These are phyloP conservation scores for Colletotrichum liriopes DNA, from an alignment of 2,329 filamentous ascomycete genomes.

Conservation along the genomic window DNA sequence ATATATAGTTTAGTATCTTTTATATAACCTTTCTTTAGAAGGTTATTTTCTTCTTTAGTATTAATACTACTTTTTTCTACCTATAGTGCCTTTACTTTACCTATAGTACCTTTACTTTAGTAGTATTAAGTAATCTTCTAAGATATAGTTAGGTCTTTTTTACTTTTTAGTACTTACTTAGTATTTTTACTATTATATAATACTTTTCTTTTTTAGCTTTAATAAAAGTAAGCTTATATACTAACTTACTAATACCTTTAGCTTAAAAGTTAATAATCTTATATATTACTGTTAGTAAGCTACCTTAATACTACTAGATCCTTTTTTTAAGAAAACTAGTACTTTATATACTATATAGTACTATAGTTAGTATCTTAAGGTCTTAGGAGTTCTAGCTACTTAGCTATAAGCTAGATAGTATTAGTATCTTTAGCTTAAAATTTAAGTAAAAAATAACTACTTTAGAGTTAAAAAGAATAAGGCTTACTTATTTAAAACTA, in stretches of 20 bases:
- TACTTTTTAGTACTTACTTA: too few relatives aligned
- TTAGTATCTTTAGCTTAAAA: background rate
- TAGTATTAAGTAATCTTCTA: too few relatives aligned
- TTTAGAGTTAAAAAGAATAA: conserved; percentile 4
- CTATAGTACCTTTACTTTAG: too few relatives aligned
- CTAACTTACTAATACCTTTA: conserved; percentile 3
- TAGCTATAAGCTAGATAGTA: background rate
- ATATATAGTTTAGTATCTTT: too few relatives aligned
- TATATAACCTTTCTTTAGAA: too few relatives aligned
- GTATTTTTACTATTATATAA: too few relatives aligned
- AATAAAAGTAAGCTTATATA: background rate
- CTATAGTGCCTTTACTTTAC: too few relatives aligned
- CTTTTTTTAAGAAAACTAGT: background rate
- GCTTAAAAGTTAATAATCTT: background rate
- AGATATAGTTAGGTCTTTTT: too few relatives aligned
- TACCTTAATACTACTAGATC: background rate
- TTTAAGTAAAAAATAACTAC: background rate
- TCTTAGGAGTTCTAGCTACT: background rate
- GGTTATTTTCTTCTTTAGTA: too few relatives aligned
- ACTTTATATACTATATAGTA: background rate
- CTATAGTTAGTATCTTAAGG: background rate
- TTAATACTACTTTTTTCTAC: too few relatives aligned
- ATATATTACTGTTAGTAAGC: background rate
- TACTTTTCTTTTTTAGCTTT: too few relatives aligned
- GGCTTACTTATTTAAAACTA: background rate